Base-by-base conservation (phyloP, 805 yeast species). In the Candida loeiensis region DNA sequence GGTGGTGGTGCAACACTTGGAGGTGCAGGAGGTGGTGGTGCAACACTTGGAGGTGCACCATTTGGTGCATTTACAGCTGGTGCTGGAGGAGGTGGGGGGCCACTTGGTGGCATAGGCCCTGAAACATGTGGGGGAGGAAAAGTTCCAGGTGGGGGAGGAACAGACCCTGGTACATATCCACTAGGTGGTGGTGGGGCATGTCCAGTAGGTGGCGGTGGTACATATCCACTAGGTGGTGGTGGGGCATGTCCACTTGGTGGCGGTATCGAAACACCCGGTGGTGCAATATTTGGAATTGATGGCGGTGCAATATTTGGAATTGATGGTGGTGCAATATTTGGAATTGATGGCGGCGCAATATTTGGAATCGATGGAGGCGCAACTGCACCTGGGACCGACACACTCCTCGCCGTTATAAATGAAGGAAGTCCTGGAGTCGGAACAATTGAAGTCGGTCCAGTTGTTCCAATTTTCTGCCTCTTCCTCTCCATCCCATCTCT, bases 71-170 rank as follows among this genome's bases (percentile, higher is more conserved):
- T 8, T n/a, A 26, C 29, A 6, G 24, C 24, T 21, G n/a, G n/a
- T 21, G 24, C 9, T 21, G 24, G 46, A 15, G 27, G 33, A 19
- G 57, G 50, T 40, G 45, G 35, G 8, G 11, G 6, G 16, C 15
- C 13, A 27, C 17, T 27, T 14, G 50, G 40, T n/a, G 48, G 36
- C 11, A 44, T 38, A 20, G 37, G 37, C 27, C 30, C 24, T 49
- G 59, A 51, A 49, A 54, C 50, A 15, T 56, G 56, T 36, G 49
- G 43, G 26, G 44, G 47, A 36, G 39, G 40, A 12, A 30, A 4
- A 6, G 16, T 51, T 48, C 55, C 50, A 15, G 57, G 56, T 36
- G 49, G 43, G 26, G 44, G 47, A 36, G 39, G 40, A 12, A 30
- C 5, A 6, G 16, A 12, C 13, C 29, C 16, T 19, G 38, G 37